Base-by-base conservation (phyloP, 2,329 filamentous ascomycete genomes). In the Blastomyces silverae region DNA sequence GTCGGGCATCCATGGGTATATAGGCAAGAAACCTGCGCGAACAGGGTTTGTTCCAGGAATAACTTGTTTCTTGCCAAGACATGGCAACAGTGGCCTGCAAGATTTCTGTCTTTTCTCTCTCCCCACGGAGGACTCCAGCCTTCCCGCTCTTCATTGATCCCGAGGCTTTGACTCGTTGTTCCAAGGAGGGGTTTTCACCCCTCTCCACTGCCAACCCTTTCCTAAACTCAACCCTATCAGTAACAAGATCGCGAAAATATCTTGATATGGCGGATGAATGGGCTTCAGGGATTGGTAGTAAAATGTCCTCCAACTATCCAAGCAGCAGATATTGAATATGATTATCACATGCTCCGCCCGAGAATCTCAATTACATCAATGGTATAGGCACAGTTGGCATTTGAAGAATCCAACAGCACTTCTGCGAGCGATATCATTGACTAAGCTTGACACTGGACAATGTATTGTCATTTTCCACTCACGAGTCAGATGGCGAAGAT, bases 1-100 rank as follows among this genome's bases (percentile, higher is more conserved):
- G n/a, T 37, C 15, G 42, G 42, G 42, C 42, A 44, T 20, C 42
- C 42, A 44, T 1, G 17, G 3, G 17, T 34, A 15, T 20, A 3
- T 37, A 1, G 20, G 17, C 28, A 56, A 37, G 25, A 34, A 56
- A n/a, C 6, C 28, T 56, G 15, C 6, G 28, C 37, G 53, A 56
- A 28, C 53, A 56, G 28, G 53, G 28, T 52, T 56, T 28, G 53
- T 56, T 56, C 31, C 53, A 56, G 17, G 53, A 56, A 37, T 56
- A n/a, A 1, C 8, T 17, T 55, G 52, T 56, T 56, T 52, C 11
- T 6, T 52, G n/a, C 48, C 22, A 52, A 52, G n/a, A n/a, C 22
- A 6, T 52, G 48, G 22, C 48, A 52, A 3, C 31, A 4, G 31
- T 34, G 31, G 31, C 31, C 31, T 34, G 22, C 48, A 25, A 28